phyloP scores from a whole-genome alignment of 345 rosid species.

The Hibiscus syriacus region DNA sequence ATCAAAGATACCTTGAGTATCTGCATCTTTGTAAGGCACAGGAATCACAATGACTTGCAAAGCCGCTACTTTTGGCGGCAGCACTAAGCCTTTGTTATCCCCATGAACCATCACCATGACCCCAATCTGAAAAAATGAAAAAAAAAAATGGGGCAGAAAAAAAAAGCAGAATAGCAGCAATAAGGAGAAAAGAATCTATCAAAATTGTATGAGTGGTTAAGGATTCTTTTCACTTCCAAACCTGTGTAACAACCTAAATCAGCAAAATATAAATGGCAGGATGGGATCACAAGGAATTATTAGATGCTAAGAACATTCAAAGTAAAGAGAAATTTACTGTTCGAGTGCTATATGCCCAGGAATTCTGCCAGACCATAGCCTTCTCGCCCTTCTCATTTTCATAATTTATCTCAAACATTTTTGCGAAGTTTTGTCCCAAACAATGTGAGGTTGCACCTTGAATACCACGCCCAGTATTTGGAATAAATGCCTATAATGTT shows the following conservation, averaged over 20 bases:
- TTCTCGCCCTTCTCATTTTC: slow-evolving; percentile 92
- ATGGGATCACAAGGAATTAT: background rate
- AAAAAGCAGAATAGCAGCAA: background rate
- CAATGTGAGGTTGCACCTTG: slow-evolving; percentile 99
- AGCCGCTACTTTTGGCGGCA: slow-evolving; percentile 90
- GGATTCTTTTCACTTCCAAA: background rate
- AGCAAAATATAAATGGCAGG: background rate
- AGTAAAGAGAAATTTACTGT: slow-evolving; percentile 34
- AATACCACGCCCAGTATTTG: slow-evolving; percentile 91
- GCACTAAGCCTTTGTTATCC: slow-evolving; percentile 74
- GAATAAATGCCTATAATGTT: slow-evolving; percentile 75
- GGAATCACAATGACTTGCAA: slow-evolving; percentile 82
- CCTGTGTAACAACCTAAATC: background rate
- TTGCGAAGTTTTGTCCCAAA: slow-evolving; percentile 92
- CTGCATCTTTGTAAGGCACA: slow-evolving; percentile 91
- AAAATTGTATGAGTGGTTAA: background rate
- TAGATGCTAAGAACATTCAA: background rate
- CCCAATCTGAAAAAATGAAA: slow-evolving; percentile 51
- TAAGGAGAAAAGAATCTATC: background rate
- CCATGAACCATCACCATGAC: slow-evolving; percentile 99
- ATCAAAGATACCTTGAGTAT: slow-evolving; percentile 72
- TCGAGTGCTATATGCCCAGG: slow-evolving; percentile 97
- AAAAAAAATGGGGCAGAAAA: background rate
- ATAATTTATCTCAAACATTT: slow-evolving; percentile 87
- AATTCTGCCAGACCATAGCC: slow-evolving; percentile 96